Evolutionary conservation across 768 basidiomycete species (phyloP).

Genomic region (Gloeopeniophorella convolvens): DNA sequence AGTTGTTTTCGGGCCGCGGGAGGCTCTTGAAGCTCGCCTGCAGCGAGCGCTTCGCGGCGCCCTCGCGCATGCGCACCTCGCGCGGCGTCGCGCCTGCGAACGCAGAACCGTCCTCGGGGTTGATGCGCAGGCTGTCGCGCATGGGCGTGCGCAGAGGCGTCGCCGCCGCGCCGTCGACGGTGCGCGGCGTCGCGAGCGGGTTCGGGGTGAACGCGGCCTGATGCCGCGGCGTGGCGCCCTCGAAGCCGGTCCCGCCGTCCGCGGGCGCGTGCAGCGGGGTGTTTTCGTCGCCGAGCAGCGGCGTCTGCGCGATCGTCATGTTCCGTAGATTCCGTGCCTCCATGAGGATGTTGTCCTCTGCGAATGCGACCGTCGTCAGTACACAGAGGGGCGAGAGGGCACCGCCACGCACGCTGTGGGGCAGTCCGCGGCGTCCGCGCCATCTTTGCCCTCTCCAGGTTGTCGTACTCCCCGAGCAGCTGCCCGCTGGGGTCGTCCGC

Average conservation of each 20-base stretch:
- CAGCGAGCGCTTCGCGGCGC: slow-evolving; percentile 68
- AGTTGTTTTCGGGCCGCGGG: slow-evolving; percentile 95
- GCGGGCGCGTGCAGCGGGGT: slow-evolving; percentile 77
- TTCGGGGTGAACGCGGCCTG: slow-evolving; percentile 92
- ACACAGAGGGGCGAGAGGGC: slow-evolving; percentile 4
- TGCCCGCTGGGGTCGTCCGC: slow-evolving; percentile 82
- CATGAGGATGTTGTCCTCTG: slow-evolving; percentile 90
- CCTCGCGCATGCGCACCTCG: slow-evolving; percentile 56
- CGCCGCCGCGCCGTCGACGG: slow-evolving; percentile 36
- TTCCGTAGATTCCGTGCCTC: slow-evolving; percentile 95
- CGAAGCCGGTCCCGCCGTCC: slow-evolving; percentile 86
- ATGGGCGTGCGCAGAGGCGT: slow-evolving; percentile 94
- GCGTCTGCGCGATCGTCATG: slow-evolving; percentile 89
- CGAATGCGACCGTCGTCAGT: slow-evolving; percentile 11
- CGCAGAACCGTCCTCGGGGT: slow-evolving; percentile 56
- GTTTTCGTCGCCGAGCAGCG: slow-evolving; percentile 94
- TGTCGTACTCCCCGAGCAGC: slow-evolving; percentile 89
- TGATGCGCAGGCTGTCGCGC: slow-evolving; percentile 88
- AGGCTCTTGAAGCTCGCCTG: slow-evolving; percentile 76
- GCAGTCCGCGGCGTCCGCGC: slow-evolving; percentile 92
- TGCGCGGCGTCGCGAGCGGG: slow-evolving; percentile 80
- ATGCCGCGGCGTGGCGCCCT: slow-evolving; percentile 91
- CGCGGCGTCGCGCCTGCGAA: slow-evolving; percentile 64
- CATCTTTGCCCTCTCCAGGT: slow-evolving; percentile 81
- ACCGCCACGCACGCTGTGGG: slow-evolving; percentile 58